Base-by-base conservation (phyloP, 352 stramenopile genomes). In the Globisporangium nodosum region DNA sequence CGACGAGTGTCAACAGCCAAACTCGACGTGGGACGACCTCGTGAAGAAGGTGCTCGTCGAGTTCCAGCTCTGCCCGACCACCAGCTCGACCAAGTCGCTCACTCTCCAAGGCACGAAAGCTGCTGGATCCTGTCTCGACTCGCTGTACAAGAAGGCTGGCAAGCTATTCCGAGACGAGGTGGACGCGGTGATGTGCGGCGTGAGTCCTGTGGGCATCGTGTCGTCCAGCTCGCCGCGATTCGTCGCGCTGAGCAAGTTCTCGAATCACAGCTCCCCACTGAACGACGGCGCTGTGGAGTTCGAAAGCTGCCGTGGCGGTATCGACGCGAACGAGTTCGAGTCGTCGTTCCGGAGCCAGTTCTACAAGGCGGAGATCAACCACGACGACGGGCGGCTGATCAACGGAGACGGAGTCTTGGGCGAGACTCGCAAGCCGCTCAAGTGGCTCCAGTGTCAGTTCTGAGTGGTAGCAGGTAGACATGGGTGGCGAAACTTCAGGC, bases 401-500 rank as follows among this genome's bases (percentile, higher is more conserved):
- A 52, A 64, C 43, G 69, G 66, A 47, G 71, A 80, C 35, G 69
- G 68, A 13, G 61, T 57, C 57, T 77, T 63, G 65, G 71, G 69
- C 30, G 53, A 69, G 48, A 66, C 73, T 39, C 62, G 69, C 48
- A 75, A 80, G 65, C 71, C 71, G 1, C 54, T 75, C 47, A 75
- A 76, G 60, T 80, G 71, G 71, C 64, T 80, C 35, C 60, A 77
- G 51, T 80, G 69, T 53, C 58, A 68, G 53, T 77, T 80, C 21
- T 74, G 57, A 60, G 30, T 61, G 15, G 24, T 27, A 27, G 24
- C 24, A 37, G 33, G 33, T 37, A 37, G 33, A 37, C 0, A 37
- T 37, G 33, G 12, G 33, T 2, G 9, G 5, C 33, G 33, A 37
- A 37, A 11, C 33, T 12, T 37, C 33, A 8, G 5, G 33, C 33